Base-by-base conservation (phyloP, 2,329 filamentous ascomycete species). In the Verticillium isaacii region DNA sequence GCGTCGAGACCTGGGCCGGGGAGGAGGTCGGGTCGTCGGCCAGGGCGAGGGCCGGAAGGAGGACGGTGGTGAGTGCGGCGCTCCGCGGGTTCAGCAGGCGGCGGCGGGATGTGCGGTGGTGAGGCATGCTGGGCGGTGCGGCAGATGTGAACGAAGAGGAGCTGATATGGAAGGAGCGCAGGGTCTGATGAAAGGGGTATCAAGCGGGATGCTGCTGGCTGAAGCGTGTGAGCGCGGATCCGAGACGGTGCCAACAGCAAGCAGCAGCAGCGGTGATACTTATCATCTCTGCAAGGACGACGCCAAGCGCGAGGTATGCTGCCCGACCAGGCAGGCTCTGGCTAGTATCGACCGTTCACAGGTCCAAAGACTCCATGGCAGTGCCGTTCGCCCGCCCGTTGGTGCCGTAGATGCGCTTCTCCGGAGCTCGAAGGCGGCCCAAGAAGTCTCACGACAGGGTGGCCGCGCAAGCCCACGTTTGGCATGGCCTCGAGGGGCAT, bases 1-100 rank as follows among this genome's bases (percentile, higher is more conserved):
- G 61, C 0, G 63, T 37, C n/a, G 64, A 68, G 29, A 59, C 52
- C 12, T 66, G 62, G 2, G 63, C 60, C 4, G 64, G 56, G n/a
- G 62, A 59, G 12, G 63, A 65, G 14, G 63, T 65, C 0, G 63
- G 59, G 14, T 65, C 62, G 29, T 60, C 54, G 11, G 60, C 63
- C 8, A 34, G 29, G 32, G 32, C 25, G 32, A 63, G 37, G n/a
- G 36, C 50, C 34, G 45, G 2, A 32, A 62, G 57, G 56, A 25
- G 57, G 54, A 60, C 52, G 45, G 56, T 32, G 3, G 56, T 41
- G 34, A 41, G 34, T 1, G 36, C 19, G 11, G 39, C 32, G 56
- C 56, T 23, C 5, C 39, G 34, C 19, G 56, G 56, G 56, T 39
- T 58, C 34, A 58, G 17, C 34, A 25, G 19, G 11, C 56, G 56